These are phyloP conservation scores for Houttuynia cordata DNA, from an alignment of 164 flowering plant species.

Conservation along the genomic window DNA sequence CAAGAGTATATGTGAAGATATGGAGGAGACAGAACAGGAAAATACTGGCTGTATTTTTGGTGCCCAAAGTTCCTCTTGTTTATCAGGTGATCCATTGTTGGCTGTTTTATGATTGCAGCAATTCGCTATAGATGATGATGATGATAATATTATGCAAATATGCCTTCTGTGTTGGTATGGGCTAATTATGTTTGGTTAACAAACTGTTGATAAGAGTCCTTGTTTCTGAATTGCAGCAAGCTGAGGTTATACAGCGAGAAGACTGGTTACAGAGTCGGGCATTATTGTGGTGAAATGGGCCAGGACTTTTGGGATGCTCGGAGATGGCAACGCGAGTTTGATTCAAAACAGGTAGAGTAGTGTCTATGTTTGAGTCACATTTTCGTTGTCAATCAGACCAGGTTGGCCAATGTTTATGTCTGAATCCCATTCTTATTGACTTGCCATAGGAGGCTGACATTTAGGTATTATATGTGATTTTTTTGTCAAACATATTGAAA, in stretches of 20 bases:
- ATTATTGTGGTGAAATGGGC: constrained; percentile 99
- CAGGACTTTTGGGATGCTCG: constrained; percentile 99
- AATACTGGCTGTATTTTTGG: constrained; percentile 85
- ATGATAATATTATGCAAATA: too few species aligned
- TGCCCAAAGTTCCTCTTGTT: constrained; percentile 96
- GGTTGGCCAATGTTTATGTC: neutral
- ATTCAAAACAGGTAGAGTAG: constrained; percentile 65
- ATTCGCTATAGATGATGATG: neutral
- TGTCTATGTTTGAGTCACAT: neutral
- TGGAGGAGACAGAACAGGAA: constrained; percentile 58
- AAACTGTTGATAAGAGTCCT: neutral
- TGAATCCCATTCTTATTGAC: too few species aligned
- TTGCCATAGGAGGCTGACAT: too few species aligned
- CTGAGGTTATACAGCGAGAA: constrained; percentile 88
- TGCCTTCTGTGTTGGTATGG: too few species aligned
- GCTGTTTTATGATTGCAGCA: neutral
- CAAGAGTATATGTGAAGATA: constrained; percentile 41
- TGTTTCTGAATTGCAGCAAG: constrained; percentile 57
- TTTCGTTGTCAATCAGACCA: too few species aligned
- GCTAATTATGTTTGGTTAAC: neutral
- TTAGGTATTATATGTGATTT: too few species aligned
- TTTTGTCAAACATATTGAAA: too few species aligned
- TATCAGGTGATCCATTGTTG: constrained; percentile 47
- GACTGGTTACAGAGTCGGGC: constrained; percentile 83
- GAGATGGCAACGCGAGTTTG: constrained; percentile 97